Evolutionary conservation across 305 asterid species (phyloP).

Genomic region (Andrographis paniculata): DNA sequence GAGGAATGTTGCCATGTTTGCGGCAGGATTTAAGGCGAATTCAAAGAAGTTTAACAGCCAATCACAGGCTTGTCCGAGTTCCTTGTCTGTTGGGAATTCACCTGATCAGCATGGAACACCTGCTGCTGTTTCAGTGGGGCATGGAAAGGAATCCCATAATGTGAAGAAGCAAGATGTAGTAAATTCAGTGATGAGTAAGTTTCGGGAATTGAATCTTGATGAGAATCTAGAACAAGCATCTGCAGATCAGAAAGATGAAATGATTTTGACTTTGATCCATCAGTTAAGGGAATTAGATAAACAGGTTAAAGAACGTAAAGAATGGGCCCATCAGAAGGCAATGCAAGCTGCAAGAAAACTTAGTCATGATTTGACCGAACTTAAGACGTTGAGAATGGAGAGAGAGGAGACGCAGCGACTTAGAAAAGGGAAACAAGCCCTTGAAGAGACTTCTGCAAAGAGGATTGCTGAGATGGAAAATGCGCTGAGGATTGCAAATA

Average conservation of each 20-base stretch:
- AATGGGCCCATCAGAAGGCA: slow-evolving; percentile 68
- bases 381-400: slow-evolving; percentile 51
- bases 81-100: slow-evolving; percentile 41
- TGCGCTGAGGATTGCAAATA: slow-evolving; percentile 50
- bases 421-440: slow-evolving; percentile 43
- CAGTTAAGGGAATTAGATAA: slow-evolving; percentile 52
- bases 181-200: slow-evolving; percentile 69
- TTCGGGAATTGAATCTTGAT: slow-evolving; percentile 74
- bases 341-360: slow-evolving; percentile 70
- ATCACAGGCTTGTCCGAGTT: slow-evolving; percentile 46
- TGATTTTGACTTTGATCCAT: slow-evolving; percentile 34
- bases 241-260: slow-evolving; percentile 45
- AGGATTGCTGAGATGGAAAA: slow-evolving; percentile 54
- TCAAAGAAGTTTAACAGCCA: slow-evolving; percentile 46
- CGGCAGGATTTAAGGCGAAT: slow-evolving; percentile 84
- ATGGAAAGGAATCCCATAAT: slow-evolving; percentile 34
- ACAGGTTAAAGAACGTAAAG: slow-evolving; percentile 51
- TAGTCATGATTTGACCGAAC: slow-evolving; percentile 48
- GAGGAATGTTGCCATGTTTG: slow-evolving; percentile 84
- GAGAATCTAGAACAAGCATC: slow-evolving; percentile 55
- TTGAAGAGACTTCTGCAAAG: slow-evolving; percentile 36
- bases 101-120: slow-evolving; percentile 23
- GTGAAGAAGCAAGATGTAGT: slow-evolving; percentile 72
- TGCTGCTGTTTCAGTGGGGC: slow-evolving; percentile 19
- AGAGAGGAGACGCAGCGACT: slow-evolving; percentile 45